These are phyloP conservation scores for Zoysia pacifica DNA, from an alignment of 176 grass and related monocot genomes.

Conservation along the genomic window DNA sequence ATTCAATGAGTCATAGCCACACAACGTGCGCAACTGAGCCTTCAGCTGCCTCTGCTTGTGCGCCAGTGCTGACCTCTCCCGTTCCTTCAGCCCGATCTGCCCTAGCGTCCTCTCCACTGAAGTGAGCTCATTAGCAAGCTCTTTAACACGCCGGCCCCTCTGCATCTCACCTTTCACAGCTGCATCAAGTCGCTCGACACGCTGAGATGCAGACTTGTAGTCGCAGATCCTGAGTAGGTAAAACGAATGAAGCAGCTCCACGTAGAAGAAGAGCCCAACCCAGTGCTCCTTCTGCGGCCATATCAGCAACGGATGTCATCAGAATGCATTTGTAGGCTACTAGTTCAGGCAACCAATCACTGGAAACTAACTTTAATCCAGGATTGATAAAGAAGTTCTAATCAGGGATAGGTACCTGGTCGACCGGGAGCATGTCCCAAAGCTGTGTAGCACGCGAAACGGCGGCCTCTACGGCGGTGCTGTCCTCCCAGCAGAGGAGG, in stretches of 20 bases:
- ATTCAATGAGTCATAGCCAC: slow-evolving; percentile 58
- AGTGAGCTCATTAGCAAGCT: slow-evolving; percentile 54
- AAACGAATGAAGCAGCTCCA: slow-evolving; percentile 76
- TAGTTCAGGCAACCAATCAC: background rate
- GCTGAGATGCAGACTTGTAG: slow-evolving; percentile 74
- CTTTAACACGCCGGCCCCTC: slow-evolving; percentile 50
- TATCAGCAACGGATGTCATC: background rate
- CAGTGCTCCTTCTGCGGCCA: slow-evolving; percentile 65
- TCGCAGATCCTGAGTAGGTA: slow-evolving; percentile 87
- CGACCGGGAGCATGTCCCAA: slow-evolving; percentile 63
- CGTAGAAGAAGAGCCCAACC: slow-evolving; percentile 88
- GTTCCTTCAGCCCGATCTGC: slow-evolving; percentile 48
- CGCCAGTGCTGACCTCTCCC: slow-evolving; percentile 54
- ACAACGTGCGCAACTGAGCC: slow-evolving; percentile 51
- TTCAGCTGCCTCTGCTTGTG: slow-evolving; percentile 68
- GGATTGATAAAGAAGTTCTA: background rate
- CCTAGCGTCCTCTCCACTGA: slow-evolving; percentile 56
- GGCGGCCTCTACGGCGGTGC: slow-evolving; percentile 46
- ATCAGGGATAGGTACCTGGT: slow-evolving; percentile 48
- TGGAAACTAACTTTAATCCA: background rate
- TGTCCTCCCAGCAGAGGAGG: slow-evolving; percentile 86
- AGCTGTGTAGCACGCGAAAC: slow-evolving; percentile 45
- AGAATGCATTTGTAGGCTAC: background rate
- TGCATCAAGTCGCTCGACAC: slow-evolving; percentile 63
- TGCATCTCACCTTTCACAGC: slow-evolving; percentile 70